Base-by-base conservation (phyloP, 495 filamentous ascomycete genomes). In the Aspergillus leporis region DNA sequence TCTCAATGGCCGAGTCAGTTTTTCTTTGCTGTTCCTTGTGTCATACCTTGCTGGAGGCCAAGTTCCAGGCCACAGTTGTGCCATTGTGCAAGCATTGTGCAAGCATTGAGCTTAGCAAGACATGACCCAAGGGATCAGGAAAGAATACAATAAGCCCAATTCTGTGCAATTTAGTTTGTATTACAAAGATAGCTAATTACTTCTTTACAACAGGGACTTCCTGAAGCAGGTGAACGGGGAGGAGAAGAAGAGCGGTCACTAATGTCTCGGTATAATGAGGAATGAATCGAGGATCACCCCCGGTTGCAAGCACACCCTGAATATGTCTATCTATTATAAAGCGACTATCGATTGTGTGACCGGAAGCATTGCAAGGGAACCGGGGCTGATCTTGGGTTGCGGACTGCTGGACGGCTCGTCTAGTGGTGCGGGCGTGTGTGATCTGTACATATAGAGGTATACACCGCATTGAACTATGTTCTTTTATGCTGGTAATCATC, bases 231-330 rank as follows among this genome's bases (percentile, higher is more conserved):
- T 87, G 38, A 87, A 91, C 53, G 79, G 71, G 22, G 86, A 87
- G 57, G 84, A 87, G 74, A 90, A 90, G 76, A 84, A 85, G 70
- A 73, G 81, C 49, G 85, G 86, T 67, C 85, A 88, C 72, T 89
- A 86, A 72, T 71, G 46, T 40, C 50, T 53, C 60, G 22, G 43
- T 25, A 51, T 40, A 21, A 53, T 55, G 55, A 47, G 38, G 51
- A 56, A 45, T 34, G 53, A 53, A 36, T 53, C 56, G 41, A 61
- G 61, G 55, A 57, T 45, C 18, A 16, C 16, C 43, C 55, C 49
- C 21, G 36, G 38, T 19, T 19, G 19, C 19, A 41, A 21, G 9
- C 30, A 34, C n/a, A 3, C 56, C 31, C 19, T 34, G 5, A 3
- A 40, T 22, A 28, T 22, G 34, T 10, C 31, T 1, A 36, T 52